Base-by-base conservation (phyloP, 2,329 filamentous ascomycete genomes). In the Hyphodiscus sp. region DNA sequence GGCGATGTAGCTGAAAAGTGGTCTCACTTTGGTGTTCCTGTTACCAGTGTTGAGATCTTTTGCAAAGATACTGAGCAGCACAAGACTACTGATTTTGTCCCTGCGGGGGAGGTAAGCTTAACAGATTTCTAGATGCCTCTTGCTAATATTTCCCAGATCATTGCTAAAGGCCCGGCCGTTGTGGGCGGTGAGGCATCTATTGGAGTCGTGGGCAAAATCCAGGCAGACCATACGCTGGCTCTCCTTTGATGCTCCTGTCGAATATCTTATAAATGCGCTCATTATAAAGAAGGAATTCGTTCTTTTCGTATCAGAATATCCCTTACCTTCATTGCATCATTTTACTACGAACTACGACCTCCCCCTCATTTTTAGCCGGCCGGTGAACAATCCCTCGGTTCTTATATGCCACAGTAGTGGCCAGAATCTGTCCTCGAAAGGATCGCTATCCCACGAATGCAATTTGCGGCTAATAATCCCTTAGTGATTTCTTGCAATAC, bases 21-120 rank as follows among this genome's bases (percentile, higher is more conserved):
- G 51, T 74, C 76, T 11, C 91, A 95, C 69, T 96, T 97, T 65
- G 94, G 94, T 2, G 77, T 86, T 10, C 91, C 92, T 2, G 67
- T 94, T 42, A 89, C 86, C 58, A 86, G 83, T 62, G 79, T 92
- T 1, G 92, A 97, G 73, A 69, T 96, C 41, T 80, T 87, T 64
- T 68, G 96, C 56, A 80, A 77, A 61, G 86, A 90, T 65, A 82
- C 74, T 30, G 73, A 73, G 5, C 70, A 72, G 33, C 73, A 80
- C 58, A 83, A 81, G 69, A 86, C 84, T 2, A 83, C 80, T 0
- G 85, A 89, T 58, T 76, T 82, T 10, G 73, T 73, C 57, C 75
- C 77, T 43, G 71, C 78, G 58, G 87, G 87, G 67, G 79, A 86
- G 73, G 85, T 87, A 72, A 69, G 80, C 66, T 44, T 41, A 30